phyloP scores from a whole-genome alignment of 2,329 filamentous ascomycete genomes.

The Aspergillus luchuensis region DNA sequence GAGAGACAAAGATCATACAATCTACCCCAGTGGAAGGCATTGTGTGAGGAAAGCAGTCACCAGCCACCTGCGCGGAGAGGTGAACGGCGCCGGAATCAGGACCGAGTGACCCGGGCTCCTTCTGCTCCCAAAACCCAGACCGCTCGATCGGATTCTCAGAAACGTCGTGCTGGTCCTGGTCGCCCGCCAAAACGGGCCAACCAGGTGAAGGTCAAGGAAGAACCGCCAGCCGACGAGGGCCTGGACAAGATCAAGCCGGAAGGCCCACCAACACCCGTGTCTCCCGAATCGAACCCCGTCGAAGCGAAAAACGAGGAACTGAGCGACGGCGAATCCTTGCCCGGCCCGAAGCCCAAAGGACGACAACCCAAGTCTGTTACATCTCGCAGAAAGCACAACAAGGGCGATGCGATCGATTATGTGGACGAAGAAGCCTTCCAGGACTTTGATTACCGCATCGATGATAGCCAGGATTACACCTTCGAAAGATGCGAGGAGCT shows the following conservation, averaged over 20 bases:
- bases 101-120: constrained; percentile 46
- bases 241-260: constrained; percentile 44
- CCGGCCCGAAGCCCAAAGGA: constrained; percentile 50
- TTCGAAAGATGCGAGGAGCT: constrained; percentile 90
- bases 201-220: constrained; percentile 43
- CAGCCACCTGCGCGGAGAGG: constrained; percentile 91
- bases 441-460: constrained; percentile 86
- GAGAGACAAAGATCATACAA: constrained; percentile 96
- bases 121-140: constrained; percentile 36
- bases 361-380: constrained; percentile 73
- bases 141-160: constrained; percentile 44
- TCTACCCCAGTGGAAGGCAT: constrained; percentile 88
- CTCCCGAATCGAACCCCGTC: constrained; percentile 55
- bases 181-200: constrained; percentile 43
- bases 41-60: constrained; percentile 93
- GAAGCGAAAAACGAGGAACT: constrained; percentile 59
- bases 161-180: constrained; percentile 48
- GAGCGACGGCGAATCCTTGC: constrained; percentile 47
- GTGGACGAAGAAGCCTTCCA: constrained; percentile 90
- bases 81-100: constrained; percentile 53
- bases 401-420: constrained; percentile 72
- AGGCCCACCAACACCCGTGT: constrained; percentile 57
- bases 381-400: constrained; percentile 82
- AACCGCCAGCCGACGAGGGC: constrained; percentile 38
- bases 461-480: constrained; percentile 81